Evolutionary conservation across 208 protist genomes (phyloP).

Genomic region (Acanthamoeba castellanii): DNA sequence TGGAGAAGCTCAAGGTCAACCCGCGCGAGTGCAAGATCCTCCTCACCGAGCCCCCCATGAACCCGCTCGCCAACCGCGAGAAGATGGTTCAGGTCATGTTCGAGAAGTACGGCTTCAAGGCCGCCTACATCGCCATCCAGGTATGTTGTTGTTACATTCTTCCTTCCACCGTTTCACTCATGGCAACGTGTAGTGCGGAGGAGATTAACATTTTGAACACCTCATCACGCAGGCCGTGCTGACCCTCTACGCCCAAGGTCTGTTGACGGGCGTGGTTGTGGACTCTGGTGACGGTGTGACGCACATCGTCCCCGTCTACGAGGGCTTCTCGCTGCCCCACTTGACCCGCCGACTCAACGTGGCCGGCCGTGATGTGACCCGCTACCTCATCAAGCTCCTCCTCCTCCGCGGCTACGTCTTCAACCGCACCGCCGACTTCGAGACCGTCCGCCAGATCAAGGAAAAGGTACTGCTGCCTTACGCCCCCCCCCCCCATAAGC

Average conservation of each 20-base stretch:
- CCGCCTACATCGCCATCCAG: constrained; percentile 93
- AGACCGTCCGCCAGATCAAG: constrained; percentile 96
- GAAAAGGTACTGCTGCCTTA: constrained; percentile 87
- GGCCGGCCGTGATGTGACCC: constrained; percentile 96
- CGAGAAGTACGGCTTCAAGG: constrained; percentile 97
- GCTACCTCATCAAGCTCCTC: constrained; percentile 96
- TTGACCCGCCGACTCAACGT: constrained; percentile 94
- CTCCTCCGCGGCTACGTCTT: constrained; percentile 94
- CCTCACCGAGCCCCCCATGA: constrained; percentile 97
- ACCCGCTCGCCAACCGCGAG: constrained; percentile 94
- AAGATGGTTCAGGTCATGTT: constrained; percentile 97
- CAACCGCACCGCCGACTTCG: constrained; percentile 96
- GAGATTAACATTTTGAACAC: no score
- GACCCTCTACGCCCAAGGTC: constrained; percentile 96
- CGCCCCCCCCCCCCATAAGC: not conserved
- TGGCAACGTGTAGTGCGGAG: constrained; percentile 95
- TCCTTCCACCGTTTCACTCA: not conserved
- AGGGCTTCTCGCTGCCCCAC: constrained; percentile 95
- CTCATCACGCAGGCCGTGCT: constrained; percentile 92
- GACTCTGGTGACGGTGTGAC: constrained; percentile 99
- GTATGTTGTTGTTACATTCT: constrained; percentile 43
- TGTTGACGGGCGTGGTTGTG: constrained; percentile 97
- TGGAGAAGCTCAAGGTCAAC: constrained; percentile 86
- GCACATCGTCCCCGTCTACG: constrained; percentile 98
- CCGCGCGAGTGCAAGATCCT: constrained; percentile 92